A percentile compares a stretch with the other conserved stretches of the same genome.
phyloP scores from a whole-genome alignment of 148 eudicot species.

The Fagopyrum homotropicum region DNA sequence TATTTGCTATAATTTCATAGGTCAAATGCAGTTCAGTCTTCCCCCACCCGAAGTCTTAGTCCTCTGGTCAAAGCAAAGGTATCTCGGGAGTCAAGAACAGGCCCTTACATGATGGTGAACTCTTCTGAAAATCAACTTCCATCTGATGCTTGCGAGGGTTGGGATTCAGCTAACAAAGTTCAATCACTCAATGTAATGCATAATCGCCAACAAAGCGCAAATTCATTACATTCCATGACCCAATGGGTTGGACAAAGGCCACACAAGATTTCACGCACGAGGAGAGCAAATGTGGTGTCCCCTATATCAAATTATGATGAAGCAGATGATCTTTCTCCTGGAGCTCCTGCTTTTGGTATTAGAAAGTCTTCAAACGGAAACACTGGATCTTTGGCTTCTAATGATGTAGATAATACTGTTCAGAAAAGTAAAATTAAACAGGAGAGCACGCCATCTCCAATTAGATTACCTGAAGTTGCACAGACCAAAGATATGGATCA shows the following conservation, averaged over 20 bases:
- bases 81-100: constrained; percentile 33
- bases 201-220: constrained; percentile 23
- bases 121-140: constrained; percentile 28
- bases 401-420: constrained; percentile 19
- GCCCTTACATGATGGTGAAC: constrained; percentile 27
- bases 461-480: constrained; percentile 30
- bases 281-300: constrained; percentile 42
- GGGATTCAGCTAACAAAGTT: constrained; percentile 31
- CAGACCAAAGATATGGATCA: constrained; percentile 23
- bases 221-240: constrained; percentile 30
- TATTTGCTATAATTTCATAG: constrained; percentile 18
- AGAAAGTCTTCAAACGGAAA: constrained; percentile 22
- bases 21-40: constrained; percentile 25
- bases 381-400: constrained; percentile 19
- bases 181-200: constrained; percentile 22
- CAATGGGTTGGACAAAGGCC: constrained; percentile 48
- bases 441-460: constrained; percentile 31
- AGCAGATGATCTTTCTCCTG: constrained; percentile 23
- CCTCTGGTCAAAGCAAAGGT: constrained; percentile 30
- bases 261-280: constrained; percentile 41
- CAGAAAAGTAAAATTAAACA: constrained; percentile 24
- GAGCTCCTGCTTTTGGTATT: constrained; percentile 22
- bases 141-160: constrained; percentile 29
- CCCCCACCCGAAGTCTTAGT: constrained; percentile 23
- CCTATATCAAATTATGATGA: constrained; percentile 34